phyloP scores from a whole-genome alignment of 2,329 filamentous ascomycete species.

The Paramyrothecium roridum region DNA sequence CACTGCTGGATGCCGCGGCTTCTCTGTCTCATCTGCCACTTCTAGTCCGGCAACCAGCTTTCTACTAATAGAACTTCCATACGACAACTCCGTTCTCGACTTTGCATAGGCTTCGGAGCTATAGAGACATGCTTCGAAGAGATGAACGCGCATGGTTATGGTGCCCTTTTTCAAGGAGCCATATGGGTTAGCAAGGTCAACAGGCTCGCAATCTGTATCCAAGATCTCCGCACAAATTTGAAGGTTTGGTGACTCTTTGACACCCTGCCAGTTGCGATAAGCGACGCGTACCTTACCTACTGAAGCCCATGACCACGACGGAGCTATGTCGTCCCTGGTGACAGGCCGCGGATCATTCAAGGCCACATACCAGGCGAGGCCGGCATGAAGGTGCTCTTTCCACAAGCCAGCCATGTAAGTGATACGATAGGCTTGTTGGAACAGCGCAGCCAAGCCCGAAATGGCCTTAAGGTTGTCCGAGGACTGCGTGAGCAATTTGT shows the following conservation, averaged over 20 bases:
- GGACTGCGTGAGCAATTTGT: constrained; percentile 2
- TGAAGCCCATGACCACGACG: constrained; percentile 12
- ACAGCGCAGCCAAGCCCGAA: constrained; percentile 1
- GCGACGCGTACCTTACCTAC: constrained; percentile 8
- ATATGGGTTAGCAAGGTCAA: background rate
- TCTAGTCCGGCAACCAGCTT: background rate
- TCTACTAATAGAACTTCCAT: background rate
- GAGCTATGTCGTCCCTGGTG: background rate
- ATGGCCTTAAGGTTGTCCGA: constrained; percentile 7
- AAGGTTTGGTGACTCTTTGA: background rate
- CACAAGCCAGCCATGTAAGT: constrained; percentile 2
- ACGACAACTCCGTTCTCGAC: background rate
- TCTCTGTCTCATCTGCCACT: background rate
- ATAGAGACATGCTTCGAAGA: background rate
- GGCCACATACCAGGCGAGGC: constrained; percentile 2
- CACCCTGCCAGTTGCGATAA: background rate
- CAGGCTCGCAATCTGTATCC: background rate
- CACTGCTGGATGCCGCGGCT: background rate
- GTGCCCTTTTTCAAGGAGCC: background rate
- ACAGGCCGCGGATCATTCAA: constrained; percentile 1
- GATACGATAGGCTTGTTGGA: background rate
- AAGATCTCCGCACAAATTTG: background rate
- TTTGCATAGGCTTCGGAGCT: background rate
- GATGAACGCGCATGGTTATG: background rate
- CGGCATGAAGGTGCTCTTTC: background rate